Conservation (phyloP, 2,329 filamentous ascomycete genomes). For the Pseudogymnoascus sp. region DNA sequence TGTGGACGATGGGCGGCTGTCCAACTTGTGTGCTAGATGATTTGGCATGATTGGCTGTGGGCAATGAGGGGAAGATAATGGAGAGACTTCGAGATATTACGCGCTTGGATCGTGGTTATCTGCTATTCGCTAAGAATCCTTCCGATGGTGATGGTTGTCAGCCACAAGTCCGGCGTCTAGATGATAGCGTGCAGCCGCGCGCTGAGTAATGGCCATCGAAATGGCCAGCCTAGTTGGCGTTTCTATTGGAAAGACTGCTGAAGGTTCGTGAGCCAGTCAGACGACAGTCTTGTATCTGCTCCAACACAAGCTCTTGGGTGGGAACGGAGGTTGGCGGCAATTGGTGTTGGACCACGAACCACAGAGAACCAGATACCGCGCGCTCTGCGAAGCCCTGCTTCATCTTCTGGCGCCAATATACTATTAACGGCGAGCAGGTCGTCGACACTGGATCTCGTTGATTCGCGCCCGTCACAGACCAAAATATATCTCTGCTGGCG, state of each 20-base stretch:
- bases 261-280: not conserved
- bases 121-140: not conserved
- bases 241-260: not conserved
- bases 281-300: not conserved
- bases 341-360: not conserved
- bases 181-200: not conserved
- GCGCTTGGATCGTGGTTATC: not conserved
- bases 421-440: not conserved
- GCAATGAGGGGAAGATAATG: not conserved
- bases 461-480: not conserved
- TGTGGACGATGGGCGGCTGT: not conserved
- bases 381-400: not conserved
- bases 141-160: not conserved
- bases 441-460: slow-evolving; percentile 4
- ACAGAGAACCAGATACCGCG: not conserved
- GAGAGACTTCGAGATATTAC: not conserved
- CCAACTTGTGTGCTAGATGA: not conserved
- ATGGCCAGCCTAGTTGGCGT: not conserved
- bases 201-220: not conserved
- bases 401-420: not conserved
- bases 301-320: not conserved
- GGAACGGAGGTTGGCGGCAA: not conserved
- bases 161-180: slow-evolving; percentile 1
- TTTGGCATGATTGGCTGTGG: not conserved
- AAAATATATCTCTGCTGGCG: slow-evolving; percentile 4